Base-by-base conservation (phyloP, 1,284 basidiomycete genomes). In the Volvariella volvacea region DNA sequence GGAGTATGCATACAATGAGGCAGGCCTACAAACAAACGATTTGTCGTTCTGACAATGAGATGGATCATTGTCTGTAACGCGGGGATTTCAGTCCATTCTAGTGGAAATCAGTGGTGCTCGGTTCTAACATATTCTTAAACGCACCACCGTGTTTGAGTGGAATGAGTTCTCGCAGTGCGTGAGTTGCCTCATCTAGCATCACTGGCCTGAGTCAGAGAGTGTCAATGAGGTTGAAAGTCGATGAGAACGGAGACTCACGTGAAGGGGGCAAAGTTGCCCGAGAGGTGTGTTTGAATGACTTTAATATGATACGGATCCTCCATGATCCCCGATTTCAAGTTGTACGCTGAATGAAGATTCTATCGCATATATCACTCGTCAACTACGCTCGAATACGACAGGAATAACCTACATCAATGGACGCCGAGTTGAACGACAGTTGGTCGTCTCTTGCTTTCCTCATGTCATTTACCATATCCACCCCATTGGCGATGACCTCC, bases 11-110 rank as follows among this genome's bases (percentile, higher is more conserved):
- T n/a, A n/a, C 69, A 72, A 14, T 68, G 46, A 6, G 68, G 67
- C 4, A 62, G 51, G 1, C 70, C 70, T 25, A 71, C 62, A 42
- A 71, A 66, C 4, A 63, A 40, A 10, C 71, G 58, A 43, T 66
- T 69, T 32, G 48, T 64, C 10, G 57, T 50, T 20, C 63, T 55
- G 33, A 60, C 56, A 6, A 67, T 48, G 3, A 70, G 50, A 14
- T 56, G 38, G 30, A 41, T 43, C 7, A 43, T 44, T 9, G 30
- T 9, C n/a, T 9, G n/a, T 9, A 31, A 31, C 9, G 30, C 30
- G 9, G 30, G 30, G 30, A 31, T 31, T 9, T n/a, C n/a, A n/a
- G 30, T 31, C 30, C 30, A 31, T n/a, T 31, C 30, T 31, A 31
- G 9, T n/a, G n/a, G n/a, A n/a, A n/a, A n/a, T n/a, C n/a, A n/a